These are phyloP conservation scores for Diacronema lutheri DNA, from an alignment of 78 protist genomes.

Conservation along the genomic window DNA sequence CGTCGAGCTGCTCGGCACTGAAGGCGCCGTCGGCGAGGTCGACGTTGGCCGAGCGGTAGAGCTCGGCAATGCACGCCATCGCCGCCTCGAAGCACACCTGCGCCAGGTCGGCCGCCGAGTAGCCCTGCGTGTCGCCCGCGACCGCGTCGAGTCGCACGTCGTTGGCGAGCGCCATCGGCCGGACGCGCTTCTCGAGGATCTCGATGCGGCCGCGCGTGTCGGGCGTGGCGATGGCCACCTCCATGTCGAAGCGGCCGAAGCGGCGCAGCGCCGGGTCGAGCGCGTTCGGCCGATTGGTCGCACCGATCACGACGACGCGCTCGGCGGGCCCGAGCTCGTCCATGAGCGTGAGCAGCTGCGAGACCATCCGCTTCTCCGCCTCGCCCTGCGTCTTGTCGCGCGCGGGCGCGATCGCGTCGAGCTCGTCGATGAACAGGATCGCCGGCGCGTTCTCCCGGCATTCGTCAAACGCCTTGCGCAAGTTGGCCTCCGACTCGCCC, in stretches of 20 bases:
- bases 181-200: slow-evolving; percentile 98
- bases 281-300: slow-evolving; percentile 99
- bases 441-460: slow-evolving; percentile 98
- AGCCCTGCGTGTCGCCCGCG: slow-evolving; percentile 92
- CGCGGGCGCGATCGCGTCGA: slow-evolving; percentile 99
- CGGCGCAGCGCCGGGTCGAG: slow-evolving; percentile 99
- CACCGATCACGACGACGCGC: slow-evolving; percentile 99
- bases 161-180: slow-evolving; percentile 94
- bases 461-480: slow-evolving; percentile 99
- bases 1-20: background rate
- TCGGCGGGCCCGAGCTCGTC: slow-evolving; percentile 95
- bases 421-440: slow-evolving; percentile 99
- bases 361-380: slow-evolving; percentile 98
- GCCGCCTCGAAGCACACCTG: slow-evolving; percentile 6
- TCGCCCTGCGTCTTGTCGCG: slow-evolving; percentile 99
- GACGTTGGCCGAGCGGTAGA: background rate
- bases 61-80: slow-evolving; percentile 3
- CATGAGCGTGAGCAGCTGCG: slow-evolving; percentile 99
- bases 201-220: slow-evolving; percentile 98
- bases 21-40: background rate
- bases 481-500: slow-evolving; percentile 94
- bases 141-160: slow-evolving; percentile 97
- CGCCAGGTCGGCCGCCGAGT: slow-evolving; percentile 59
- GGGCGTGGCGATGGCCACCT: slow-evolving; percentile 96
- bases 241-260: slow-evolving; percentile 99